Evolutionary conservation across 176 grass and related monocot genomes (phyloP).

Genomic region (Cenchrus fungigraminus): DNA sequence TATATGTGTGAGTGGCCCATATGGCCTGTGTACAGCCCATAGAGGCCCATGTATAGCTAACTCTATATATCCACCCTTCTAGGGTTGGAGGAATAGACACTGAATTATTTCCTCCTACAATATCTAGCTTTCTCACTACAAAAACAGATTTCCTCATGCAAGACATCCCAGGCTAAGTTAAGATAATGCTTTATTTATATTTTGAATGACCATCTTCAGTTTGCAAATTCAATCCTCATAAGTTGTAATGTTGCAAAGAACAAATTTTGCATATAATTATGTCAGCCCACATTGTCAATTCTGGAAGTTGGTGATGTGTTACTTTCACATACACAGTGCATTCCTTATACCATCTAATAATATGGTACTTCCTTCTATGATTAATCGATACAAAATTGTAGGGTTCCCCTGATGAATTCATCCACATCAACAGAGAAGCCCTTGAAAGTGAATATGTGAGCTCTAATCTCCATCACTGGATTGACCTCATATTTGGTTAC

Average conservation of each 20-base stretch:
- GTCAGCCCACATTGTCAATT: constrained; percentile 11
- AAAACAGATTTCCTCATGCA: constrained; percentile 19
- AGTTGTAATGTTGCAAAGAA: constrained; percentile 17
- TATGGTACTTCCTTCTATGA: constrained; percentile 23
- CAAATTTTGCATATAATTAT: constrained; percentile 20
- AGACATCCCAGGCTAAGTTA: constrained; percentile 7
- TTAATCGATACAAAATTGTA: constrained; percentile 45
- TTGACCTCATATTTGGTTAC: constrained; percentile 96
- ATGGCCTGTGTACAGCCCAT: no score
- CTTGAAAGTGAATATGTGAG: constrained; percentile 99
- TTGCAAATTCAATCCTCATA: constrained; percentile 23
- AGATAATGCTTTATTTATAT: not conserved
- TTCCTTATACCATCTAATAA: constrained; percentile 18
- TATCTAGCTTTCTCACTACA: constrained; percentile 31
- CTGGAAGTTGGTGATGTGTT: not conserved
- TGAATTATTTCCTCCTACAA: no score
- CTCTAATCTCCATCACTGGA: constrained; percentile 99
- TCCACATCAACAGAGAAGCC: constrained; percentile 88
- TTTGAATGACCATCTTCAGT: not conserved
- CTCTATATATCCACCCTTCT: no score
- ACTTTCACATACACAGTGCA: constrained; percentile 1
- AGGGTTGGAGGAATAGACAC: no score
- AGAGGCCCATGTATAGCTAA: no score
- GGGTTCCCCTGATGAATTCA: constrained; percentile 91
- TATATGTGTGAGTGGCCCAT: no score